phyloP scores from a whole-genome alignment of 345 rosid genomes.

The thale cress (Arabidopsis thaliana) region TAIR10.1 NC_003074.8:1455501-1456000 shows the following conservation, averaged over 20 bases:
- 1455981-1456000: neutral
- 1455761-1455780: neutral
- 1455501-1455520: constrained; percentile 48
- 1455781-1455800: neutral
- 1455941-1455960: neutral
- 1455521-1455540: constrained; percentile 54
- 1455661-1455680: constrained; percentile 47
- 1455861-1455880: constrained; percentile 32
- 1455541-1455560: constrained; percentile 56
- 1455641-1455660: constrained; percentile 44
- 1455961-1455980: neutral
- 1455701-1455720: constrained; percentile 44
- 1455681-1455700: constrained; percentile 38
- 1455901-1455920: neutral
- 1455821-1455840: constrained; percentile 54
- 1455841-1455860: constrained; percentile 48
- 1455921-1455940: neutral
- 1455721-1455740: constrained; percentile 1
- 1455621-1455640: neutral
- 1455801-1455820: constrained; percentile 50
- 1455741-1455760: neutral
- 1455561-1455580: constrained; percentile 36
- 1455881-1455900: neutral
- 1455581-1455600: neutral
- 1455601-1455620: neutral